Percentiles rank a stretch among this genome's conserved stretches.
Conservation (phyloP, 2,329 filamentous ascomycete species). For the Alternaria panax region DNA sequence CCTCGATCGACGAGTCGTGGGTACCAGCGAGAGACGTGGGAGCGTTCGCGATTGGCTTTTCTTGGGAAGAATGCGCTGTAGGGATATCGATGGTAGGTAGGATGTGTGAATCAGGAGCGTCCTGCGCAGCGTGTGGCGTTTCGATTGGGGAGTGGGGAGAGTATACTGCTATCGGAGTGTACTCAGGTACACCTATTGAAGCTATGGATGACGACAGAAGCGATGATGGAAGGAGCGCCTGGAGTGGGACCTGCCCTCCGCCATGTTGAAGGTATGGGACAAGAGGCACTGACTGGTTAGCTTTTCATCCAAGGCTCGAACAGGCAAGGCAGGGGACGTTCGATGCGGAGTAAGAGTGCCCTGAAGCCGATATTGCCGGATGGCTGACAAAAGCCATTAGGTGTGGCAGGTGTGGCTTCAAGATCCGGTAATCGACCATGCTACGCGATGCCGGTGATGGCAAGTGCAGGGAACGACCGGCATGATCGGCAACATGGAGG, state of each 20-base stretch:
- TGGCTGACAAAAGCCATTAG: conserved; percentile 9
- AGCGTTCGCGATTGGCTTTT: conserved; percentile 26
- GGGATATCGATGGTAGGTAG: conserved; percentile 41
- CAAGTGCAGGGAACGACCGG: conserved; percentile 25
- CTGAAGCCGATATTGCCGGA: conserved; percentile 36
- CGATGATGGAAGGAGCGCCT: conserved; percentile 33
- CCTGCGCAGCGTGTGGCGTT: conserved; percentile 35
- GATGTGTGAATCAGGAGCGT: conserved; percentile 29
- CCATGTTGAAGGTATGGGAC: conserved; percentile 46
- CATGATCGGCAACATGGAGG: not conserved
- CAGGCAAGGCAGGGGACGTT: conserved; percentile 12
- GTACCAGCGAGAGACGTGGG: conserved; percentile 23
- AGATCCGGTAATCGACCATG: conserved; percentile 14
- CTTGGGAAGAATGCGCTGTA: conserved; percentile 35
- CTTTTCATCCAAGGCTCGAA: conserved; percentile 22
- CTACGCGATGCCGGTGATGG: conserved; percentile 5
- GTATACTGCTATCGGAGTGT: conserved; percentile 32
- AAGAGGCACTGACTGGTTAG: conserved; percentile 47
- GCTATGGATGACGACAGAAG: conserved; percentile 33
- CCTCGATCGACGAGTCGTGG: conserved; percentile 19
- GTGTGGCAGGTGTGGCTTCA: not conserved
- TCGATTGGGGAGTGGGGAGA: conserved; percentile 21
- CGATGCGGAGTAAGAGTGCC: conserved; percentile 7
- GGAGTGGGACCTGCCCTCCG: conserved; percentile 47
- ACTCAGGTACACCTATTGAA: conserved; percentile 33